Evolutionary conservation across 441 rosid species (phyloP).

Genomic region (Gossypium laxum): DNA sequence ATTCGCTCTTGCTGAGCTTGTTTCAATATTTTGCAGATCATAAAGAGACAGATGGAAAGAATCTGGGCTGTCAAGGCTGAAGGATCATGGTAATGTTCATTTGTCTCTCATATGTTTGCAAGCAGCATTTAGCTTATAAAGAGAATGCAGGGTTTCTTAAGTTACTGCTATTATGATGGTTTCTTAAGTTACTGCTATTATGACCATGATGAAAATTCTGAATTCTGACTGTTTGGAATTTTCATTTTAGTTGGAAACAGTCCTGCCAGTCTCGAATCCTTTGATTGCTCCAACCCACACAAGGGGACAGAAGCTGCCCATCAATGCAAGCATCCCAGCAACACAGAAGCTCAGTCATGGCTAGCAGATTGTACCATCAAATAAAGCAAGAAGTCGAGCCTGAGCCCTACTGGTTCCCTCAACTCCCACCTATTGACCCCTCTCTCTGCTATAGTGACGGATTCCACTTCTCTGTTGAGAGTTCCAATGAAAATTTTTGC

Average conservation of each 20-base stretch:
- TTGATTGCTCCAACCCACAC: background rate
- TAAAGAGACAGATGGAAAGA: constrained; percentile 1
- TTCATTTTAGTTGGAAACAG: background rate
- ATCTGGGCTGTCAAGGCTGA: background rate
- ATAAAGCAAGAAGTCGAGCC: constrained; percentile 33
- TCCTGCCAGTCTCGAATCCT: background rate
- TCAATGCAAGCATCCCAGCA: constrained; percentile 31
- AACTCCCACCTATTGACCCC: constrained; percentile 28
- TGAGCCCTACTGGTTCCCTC: constrained; percentile 34
- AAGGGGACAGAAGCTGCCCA: background rate
- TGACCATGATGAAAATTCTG: background rate
- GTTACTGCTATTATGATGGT: background rate
- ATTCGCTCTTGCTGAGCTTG: background rate
- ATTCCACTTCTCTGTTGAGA: constrained; percentile 25
- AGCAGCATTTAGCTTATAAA: background rate
- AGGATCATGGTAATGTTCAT: constrained; percentile 11
- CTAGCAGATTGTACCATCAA: constrained; percentile 29
- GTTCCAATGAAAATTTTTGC: constrained; percentile 39
- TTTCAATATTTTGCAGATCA: constrained; percentile 16
- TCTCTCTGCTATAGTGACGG: constrained; percentile 23
- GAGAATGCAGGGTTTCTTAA: background rate
- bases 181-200: background rate
- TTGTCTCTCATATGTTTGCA: background rate
- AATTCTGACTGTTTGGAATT: background rate
- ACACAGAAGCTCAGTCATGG: constrained; percentile 30